These are phyloP conservation scores for Cryptococcus sp. DNA, from an alignment of 1,284 basidiomycete species.

Conservation along the genomic window DNA sequence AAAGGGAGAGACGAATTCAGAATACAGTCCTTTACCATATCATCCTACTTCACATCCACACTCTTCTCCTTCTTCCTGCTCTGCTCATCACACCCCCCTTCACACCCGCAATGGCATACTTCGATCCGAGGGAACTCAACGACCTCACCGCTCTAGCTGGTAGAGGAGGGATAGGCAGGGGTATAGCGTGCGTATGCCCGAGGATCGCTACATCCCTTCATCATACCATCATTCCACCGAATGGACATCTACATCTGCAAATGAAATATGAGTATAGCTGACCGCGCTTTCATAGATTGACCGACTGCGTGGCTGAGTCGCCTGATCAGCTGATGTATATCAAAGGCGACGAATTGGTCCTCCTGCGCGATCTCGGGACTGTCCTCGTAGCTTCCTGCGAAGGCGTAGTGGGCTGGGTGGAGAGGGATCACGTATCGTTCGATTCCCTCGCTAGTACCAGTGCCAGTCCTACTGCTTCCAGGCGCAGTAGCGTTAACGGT, in stretches of 20 bases:
- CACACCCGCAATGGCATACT: slow-evolving; percentile 21
- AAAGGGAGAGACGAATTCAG: no score
- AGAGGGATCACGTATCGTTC: slow-evolving; percentile 68
- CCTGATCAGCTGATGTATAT: slow-evolving; percentile 85
- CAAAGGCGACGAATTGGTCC: slow-evolving; percentile 75
- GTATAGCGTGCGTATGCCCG: slow-evolving; percentile 42
- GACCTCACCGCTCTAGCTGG: slow-evolving; percentile 39
- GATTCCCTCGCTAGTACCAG: slow-evolving; percentile 19
- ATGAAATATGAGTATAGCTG: no score
- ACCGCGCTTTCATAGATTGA: slow-evolving; percentile 17
- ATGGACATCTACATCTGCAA: no score
- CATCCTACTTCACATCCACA: no score
- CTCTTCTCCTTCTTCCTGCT: not conserved
- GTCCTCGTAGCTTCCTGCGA: slow-evolving; percentile 74
- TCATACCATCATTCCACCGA: not conserved
- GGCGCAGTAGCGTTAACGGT: not conserved
- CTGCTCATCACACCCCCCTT: not conserved
- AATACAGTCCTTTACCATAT: no score
- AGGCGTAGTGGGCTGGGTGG: slow-evolving; percentile 83
- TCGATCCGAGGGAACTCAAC: slow-evolving; percentile 44
- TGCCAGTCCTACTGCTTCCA: not conserved
- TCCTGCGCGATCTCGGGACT: slow-evolving; percentile 72
- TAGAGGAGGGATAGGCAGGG: slow-evolving; percentile 44
- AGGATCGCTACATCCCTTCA: not conserved
- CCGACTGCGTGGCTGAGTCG: slow-evolving; percentile 74